These are phyloP conservation scores for Colletotrichum falcatum DNA, from an alignment of 2,329 filamentous ascomycete genomes.

Conservation along the genomic window DNA sequence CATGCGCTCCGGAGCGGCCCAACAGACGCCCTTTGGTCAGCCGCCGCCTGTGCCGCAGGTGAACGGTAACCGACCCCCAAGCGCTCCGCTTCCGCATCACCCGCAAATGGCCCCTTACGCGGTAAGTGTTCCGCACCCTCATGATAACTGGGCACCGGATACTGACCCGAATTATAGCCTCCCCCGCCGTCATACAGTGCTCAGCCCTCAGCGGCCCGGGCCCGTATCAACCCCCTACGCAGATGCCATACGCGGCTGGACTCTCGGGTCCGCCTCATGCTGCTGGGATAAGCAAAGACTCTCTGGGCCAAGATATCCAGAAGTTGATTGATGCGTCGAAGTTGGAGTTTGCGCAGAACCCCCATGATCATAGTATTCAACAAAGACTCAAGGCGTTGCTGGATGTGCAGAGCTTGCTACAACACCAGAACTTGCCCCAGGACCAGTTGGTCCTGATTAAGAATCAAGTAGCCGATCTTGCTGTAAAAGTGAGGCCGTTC, in stretches of 20 bases:
- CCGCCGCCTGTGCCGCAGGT: slow-evolving; percentile 52
- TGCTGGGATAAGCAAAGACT: slow-evolving; percentile 72
- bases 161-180: slow-evolving; percentile 47
- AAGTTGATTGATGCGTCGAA: slow-evolving; percentile 80
- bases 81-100: slow-evolving; percentile 39
- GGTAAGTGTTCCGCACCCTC: slow-evolving; percentile 15
- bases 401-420: slow-evolving; percentile 84
- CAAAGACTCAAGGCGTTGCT: slow-evolving; percentile 86
- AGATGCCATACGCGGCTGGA: slow-evolving; percentile 54
- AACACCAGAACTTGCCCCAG: slow-evolving; percentile 80
- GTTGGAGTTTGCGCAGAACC: slow-evolving; percentile 79
- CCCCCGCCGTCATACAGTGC: slow-evolving; percentile 52
- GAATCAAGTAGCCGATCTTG: slow-evolving; percentile 84
- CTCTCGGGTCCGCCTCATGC: slow-evolving; percentile 43
- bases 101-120: slow-evolving; percentile 34
- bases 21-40: slow-evolving; percentile 49
- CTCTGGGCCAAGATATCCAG: slow-evolving; percentile 85
- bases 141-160: not conserved
- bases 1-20: slow-evolving; percentile 52
- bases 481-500: slow-evolving; percentile 69
- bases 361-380: slow-evolving; percentile 80
- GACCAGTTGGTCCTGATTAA: slow-evolving; percentile 88
- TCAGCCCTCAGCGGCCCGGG: slow-evolving; percentile 52
- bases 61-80: slow-evolving; percentile 46
- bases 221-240: slow-evolving; percentile 57